Conservation (phyloP, 805 yeast species). For the Pichia rugopelliculosa region DNA sequence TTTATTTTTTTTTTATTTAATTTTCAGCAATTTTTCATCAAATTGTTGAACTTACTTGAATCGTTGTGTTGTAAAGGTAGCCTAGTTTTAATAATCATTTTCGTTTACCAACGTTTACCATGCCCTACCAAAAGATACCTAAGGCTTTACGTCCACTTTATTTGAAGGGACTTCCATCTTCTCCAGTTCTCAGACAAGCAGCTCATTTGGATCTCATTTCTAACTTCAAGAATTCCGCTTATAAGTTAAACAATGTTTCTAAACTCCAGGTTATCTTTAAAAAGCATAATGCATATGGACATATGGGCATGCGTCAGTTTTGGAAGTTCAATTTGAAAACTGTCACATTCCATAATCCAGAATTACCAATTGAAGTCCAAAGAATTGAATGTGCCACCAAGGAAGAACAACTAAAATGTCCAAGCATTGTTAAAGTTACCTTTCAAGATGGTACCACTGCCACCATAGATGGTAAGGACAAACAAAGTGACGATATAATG, state of each 20-base stretch:
- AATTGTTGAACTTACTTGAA: too few species aligned
- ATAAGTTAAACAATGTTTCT: slow-evolving; percentile 28
- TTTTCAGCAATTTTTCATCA: not conserved
- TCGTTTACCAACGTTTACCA: not conserved
- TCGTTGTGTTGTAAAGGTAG: too few species aligned
- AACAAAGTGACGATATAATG: slow-evolving; percentile 46
- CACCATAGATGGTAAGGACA: slow-evolving; percentile 47
- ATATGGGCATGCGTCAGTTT: slow-evolving; percentile 64
- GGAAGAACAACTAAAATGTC: slow-evolving; percentile 38
- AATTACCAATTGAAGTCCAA: slow-evolving; percentile 50
- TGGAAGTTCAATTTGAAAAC: slow-evolving; percentile 73
- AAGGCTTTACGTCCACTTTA: slow-evolving; percentile 20
- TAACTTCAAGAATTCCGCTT: slow-evolving; percentile 38
- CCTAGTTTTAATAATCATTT: too few species aligned
- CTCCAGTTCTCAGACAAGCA: slow-evolving; percentile 40
- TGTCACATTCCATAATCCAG: slow-evolving; percentile 77
- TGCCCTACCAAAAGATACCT: slow-evolving; percentile 19
- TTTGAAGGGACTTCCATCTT: slow-evolving; percentile 31
- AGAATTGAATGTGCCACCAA: slow-evolving; percentile 40
- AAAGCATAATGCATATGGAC: slow-evolving; percentile 40
- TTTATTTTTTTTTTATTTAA: not conserved
- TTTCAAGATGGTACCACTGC: slow-evolving; percentile 32
- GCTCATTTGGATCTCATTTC: slow-evolving; percentile 44
- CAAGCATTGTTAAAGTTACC: slow-evolving; percentile 37
- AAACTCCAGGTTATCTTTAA: slow-evolving; percentile 48